phyloP scores from a whole-genome alignment of 202 grass and related monocot genomes.

The Saccharum hybrid region DNA sequence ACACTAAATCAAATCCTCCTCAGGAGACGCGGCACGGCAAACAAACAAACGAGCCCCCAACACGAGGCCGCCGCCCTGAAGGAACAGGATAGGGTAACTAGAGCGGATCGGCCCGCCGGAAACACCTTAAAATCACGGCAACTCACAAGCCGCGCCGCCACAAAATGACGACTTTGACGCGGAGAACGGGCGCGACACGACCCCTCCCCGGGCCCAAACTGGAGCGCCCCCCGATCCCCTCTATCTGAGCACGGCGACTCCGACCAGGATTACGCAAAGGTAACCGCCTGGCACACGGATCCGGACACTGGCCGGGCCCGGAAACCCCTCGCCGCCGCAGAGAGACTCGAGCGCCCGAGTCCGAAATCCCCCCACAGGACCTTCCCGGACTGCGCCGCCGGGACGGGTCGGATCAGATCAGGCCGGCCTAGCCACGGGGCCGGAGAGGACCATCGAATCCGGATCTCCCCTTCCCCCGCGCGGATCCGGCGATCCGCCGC shows the following conservation, averaged over 20 bases:
- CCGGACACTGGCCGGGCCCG: neutral
- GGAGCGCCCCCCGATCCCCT: neutral
- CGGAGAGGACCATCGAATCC: constrained; percentile 1
- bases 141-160: neutral
- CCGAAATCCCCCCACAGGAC: constrained; percentile 2
- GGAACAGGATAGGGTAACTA: neutral
- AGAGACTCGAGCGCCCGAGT: neutral
- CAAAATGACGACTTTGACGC: neutral
- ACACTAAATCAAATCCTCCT: neutral
- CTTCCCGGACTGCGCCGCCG: neutral
- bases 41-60: neutral
- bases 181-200: neutral
- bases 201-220: neutral
- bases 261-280: constrained; percentile 27
- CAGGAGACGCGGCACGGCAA: neutral
- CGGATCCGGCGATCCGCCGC: constrained; percentile 46
- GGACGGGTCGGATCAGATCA: constrained; percentile 31
- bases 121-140: neutral
- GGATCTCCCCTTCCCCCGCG: constrained; percentile 1
- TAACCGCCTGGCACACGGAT: constrained; percentile 16
- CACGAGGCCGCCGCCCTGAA: neutral
- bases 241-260: neutral
- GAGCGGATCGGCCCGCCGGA: neutral
- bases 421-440: neutral
- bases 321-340: constrained; percentile 23